Percentiles rank a stretch among this genome's conserved stretches.
Evolutionary conservation across 805 yeast species (phyloP).

Genomic region (Wickerhamiella brachini): DNA sequence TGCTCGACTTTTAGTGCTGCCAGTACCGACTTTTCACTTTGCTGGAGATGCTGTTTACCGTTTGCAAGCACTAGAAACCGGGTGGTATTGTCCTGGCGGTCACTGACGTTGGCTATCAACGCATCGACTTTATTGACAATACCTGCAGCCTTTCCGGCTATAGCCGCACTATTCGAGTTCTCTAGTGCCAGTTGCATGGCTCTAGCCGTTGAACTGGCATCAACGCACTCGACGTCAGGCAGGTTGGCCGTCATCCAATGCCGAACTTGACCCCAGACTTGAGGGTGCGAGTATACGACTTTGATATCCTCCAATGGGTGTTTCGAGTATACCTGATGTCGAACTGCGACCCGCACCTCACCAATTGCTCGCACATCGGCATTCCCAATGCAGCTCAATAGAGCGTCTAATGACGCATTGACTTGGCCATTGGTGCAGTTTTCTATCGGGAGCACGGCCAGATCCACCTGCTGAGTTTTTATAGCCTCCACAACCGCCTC

Average conservation of each 20-base stretch:
- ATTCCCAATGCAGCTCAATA: constrained; percentile 35
- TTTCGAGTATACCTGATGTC: constrained; percentile 54
- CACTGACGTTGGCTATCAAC: constrained; percentile 47
- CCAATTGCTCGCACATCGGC: constrained; percentile 43
- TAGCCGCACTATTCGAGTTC: constrained; percentile 43
- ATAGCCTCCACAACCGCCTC: constrained; percentile 51
- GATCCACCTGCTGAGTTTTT: constrained; percentile 36
- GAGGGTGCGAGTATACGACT: constrained; percentile 82
- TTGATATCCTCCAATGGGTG: constrained; percentile 31
- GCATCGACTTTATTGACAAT: constrained; percentile 44
- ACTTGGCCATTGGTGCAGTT: constrained; percentile 95
- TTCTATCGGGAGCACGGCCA: constrained; percentile 77
- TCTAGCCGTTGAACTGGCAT: constrained; percentile 65
- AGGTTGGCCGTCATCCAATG: constrained; percentile 33
- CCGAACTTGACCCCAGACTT: constrained; percentile 90
- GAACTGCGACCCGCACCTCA: constrained; percentile 71
- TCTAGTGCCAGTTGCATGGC: constrained; percentile 57
- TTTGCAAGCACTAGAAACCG: constrained; percentile 51
- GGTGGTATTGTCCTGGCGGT: constrained; percentile 64
- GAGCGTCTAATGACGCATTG: constrained; percentile 65
- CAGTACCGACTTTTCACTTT: constrained; percentile 28
- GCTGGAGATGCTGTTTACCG: background rate
- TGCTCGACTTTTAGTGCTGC: constrained; percentile 53
- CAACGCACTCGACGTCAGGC: constrained; percentile 37
- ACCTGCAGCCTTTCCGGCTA: constrained; percentile 60